A percentile compares a stretch with the other conserved stretches of the same genome.
Evolutionary conservation across 1,139 yeast genomes (phyloP).

Genomic region (Kodamaea suecica): DNA sequence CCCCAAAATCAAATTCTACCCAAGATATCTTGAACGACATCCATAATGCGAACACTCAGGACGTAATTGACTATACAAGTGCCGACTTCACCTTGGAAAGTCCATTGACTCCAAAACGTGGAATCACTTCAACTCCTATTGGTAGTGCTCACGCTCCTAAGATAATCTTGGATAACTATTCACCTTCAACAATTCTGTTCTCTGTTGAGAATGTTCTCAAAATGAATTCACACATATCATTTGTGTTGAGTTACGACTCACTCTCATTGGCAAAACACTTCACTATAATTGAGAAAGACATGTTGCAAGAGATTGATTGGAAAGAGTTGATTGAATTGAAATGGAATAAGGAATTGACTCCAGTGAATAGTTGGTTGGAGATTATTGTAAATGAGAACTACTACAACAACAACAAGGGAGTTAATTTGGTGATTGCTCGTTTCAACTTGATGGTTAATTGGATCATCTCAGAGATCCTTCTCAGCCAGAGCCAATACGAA

Average conservation of each 20-base stretch:
- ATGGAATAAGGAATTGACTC: conserved; percentile 66
- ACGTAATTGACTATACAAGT: conserved; percentile 30
- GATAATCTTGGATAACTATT: conserved; percentile 36
- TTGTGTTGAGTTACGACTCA: conserved; percentile 70
- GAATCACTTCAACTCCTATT: background rate
- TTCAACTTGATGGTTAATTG: conserved; percentile 89
- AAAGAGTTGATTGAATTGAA: conserved; percentile 75
- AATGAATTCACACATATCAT: conserved; percentile 63
- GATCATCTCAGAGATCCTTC: conserved; percentile 82
- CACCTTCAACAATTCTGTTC: conserved; percentile 29
- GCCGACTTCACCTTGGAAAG: conserved; percentile 24
- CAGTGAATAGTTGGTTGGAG: conserved; percentile 86
- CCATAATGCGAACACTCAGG: conserved; percentile 40
- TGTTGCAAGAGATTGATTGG: conserved; percentile 87
- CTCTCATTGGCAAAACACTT: conserved; percentile 69
- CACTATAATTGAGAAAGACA: conserved; percentile 82
- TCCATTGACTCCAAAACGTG: conserved; percentile 27
- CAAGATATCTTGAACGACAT: conserved; percentile 39
- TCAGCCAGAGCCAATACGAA: conserved; percentile 59
- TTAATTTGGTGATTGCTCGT: conserved; percentile 80
- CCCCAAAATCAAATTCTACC: background rate
- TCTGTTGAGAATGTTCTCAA: conserved; percentile 38
- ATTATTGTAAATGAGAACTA: conserved; percentile 61
- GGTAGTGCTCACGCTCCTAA: conserved; percentile 20
- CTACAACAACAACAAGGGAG: conserved; percentile 55